A percentile compares a stretch with the other conserved stretches of the same genome.
Evolutionary conservation across 768 basidiomycete genomes (phyloP).

Genomic region (Auricularia auricula-judae): DNA sequence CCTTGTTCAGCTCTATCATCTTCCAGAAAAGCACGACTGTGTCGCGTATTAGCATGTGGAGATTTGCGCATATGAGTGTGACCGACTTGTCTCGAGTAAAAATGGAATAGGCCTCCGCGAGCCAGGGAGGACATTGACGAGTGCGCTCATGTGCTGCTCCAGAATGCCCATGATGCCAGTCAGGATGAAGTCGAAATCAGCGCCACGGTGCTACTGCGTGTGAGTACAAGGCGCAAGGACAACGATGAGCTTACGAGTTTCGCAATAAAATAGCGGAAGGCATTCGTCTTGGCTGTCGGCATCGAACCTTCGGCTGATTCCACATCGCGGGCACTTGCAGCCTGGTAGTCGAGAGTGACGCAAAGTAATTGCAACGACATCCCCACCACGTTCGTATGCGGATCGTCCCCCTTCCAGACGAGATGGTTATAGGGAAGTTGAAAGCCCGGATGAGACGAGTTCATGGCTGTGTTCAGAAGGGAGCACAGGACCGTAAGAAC

Average conservation of each 20-base stretch:
- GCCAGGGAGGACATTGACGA: conserved; percentile 71
- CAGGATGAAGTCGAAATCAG: conserved; percentile 80
- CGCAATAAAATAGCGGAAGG: conserved; percentile 85
- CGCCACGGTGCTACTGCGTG: conserved; percentile 61
- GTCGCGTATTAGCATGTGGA: conserved; percentile 5
- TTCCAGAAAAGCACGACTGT: conserved; percentile 82
- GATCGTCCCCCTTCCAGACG: conserved; percentile 82
- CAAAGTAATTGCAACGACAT: conserved; percentile 70
- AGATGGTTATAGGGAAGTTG: conserved; percentile 84
- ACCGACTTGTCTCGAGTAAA: conserved; percentile 69
- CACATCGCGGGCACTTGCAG: conserved; percentile 55
- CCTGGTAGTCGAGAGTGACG: conserved; percentile 70
- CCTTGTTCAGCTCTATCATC: conserved; percentile 87
- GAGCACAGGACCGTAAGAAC: conserved; percentile 92
- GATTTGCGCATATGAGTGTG: neutral
- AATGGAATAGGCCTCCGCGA: conserved; percentile 77
- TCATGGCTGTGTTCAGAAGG: conserved; percentile 81
- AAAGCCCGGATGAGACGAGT: conserved; percentile 32
- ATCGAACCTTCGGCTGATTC: conserved; percentile 25
- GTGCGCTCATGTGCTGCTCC: conserved; percentile 63
- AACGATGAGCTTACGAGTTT: conserved; percentile 52
- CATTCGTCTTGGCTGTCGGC: conserved; percentile 64
- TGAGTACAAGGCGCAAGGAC: conserved; percentile 2
- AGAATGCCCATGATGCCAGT: conserved; percentile 45
- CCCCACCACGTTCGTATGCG: conserved; percentile 57